Evolutionary conservation across 208 protist species (phyloP).

Genomic region (Acanthamoeba quina): DNA sequence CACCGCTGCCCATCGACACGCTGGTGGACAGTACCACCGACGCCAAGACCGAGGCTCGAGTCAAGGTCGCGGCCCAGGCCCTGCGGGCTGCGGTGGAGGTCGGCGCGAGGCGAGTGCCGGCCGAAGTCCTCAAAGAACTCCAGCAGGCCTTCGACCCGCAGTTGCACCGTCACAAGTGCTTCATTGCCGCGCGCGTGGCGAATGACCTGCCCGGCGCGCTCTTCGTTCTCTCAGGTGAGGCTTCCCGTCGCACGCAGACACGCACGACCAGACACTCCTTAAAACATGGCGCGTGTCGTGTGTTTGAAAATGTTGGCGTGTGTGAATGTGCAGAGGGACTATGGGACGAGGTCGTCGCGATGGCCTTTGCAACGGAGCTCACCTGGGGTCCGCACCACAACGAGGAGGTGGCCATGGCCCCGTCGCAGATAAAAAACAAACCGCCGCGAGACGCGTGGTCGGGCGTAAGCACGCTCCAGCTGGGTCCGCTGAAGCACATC

Average conservation of each 20-base stretch:
- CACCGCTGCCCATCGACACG: background rate
- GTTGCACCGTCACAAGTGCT: background rate
- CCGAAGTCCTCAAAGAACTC: background rate
- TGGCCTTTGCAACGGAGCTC: background rate
- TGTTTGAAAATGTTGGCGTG: too few species aligned
- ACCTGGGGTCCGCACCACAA: background rate
- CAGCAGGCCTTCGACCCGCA: background rate
- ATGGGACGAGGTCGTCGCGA: background rate
- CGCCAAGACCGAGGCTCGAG: background rate
- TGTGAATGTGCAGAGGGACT: background rate
- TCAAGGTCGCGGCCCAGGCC: background rate
- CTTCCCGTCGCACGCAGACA: background rate
- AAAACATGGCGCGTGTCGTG: background rate
- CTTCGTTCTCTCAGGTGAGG: background rate
- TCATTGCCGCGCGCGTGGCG: background rate
- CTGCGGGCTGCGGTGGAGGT: background rate
- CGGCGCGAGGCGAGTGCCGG: background rate
- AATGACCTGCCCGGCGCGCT: background rate
- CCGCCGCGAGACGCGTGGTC: background rate
- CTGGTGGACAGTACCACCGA: background rate
- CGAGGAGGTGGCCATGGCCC: background rate
- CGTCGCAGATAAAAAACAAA: too few species aligned
- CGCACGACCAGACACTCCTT: background rate
- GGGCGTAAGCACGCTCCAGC: background rate
- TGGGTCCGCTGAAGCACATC: background rate